Evolutionary conservation across 2,329 filamentous ascomycete species (phyloP).

Genomic region (Claviceps digitariae): DNA sequence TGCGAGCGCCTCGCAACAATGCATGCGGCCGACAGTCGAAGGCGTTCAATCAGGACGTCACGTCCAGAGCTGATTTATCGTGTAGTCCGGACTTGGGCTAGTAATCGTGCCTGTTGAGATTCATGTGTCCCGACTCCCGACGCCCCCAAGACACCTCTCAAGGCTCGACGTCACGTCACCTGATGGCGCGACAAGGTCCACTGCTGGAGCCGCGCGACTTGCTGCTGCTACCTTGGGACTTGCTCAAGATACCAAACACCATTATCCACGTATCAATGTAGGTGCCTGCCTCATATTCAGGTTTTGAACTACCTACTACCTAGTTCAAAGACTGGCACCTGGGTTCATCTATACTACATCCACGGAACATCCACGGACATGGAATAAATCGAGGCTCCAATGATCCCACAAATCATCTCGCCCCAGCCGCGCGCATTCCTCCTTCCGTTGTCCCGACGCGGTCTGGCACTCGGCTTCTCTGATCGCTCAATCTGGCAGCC

Average conservation of each 20-base stretch:
- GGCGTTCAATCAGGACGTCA: background rate
- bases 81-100: too few species aligned
- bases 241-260: background rate
- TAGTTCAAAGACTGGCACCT: background rate
- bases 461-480: background rate
- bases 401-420: background rate
- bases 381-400: background rate
- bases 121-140: too few species aligned
- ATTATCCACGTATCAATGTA: background rate
- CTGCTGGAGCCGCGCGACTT: background rate
- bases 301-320: background rate
- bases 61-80: too few species aligned
- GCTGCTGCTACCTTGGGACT: background rate
- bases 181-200: constrained; percentile 2
- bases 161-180: background rate
- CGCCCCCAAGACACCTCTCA: background rate
- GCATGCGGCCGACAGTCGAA: background rate
- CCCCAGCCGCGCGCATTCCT: background rate
- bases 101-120: background rate
- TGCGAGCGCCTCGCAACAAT: background rate
- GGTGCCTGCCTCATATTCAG: background rate
- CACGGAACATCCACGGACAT: background rate
- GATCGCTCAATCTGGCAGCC: background rate
- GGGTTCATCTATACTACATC: background rate
- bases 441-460: background rate